These are phyloP conservation scores for Bretschneidera sinensis DNA, from an alignment of 345 rosid species.

Conservation along the genomic window DNA sequence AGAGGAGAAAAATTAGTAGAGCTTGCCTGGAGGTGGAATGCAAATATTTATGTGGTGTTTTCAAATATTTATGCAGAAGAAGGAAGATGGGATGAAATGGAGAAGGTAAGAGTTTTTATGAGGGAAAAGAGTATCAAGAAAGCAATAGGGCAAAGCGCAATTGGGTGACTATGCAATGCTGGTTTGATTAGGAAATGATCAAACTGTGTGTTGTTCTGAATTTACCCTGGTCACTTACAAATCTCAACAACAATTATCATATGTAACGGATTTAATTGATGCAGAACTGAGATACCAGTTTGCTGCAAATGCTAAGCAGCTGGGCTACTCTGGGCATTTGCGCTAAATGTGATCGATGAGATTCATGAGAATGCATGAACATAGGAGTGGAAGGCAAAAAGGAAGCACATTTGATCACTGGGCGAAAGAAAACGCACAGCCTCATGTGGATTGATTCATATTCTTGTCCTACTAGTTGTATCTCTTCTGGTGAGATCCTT, in stretches of 20 bases:
- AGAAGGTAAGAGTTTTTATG: conserved; percentile 37
- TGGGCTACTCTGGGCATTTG: background rate
- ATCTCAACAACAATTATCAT: background rate
- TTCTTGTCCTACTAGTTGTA: too few relatives aligned
- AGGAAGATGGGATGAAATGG: conserved; percentile 49
- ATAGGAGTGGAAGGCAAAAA: too few relatives aligned
- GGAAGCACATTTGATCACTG: too few relatives aligned
- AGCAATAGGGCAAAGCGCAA: conserved; percentile 27
- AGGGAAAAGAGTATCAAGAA: conserved; percentile 33
- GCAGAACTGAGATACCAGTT: background rate
- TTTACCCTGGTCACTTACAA: too few relatives aligned
- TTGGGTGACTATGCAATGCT: conserved; percentile 8
- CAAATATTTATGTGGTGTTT: conserved; percentile 45
- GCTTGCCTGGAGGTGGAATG: conserved; percentile 32
- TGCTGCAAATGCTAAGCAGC: background rate
- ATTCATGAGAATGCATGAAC: background rate
- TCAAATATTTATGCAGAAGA: conserved; percentile 49
- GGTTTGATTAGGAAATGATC: background rate
- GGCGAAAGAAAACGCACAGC: too few relatives aligned
- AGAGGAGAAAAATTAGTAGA: conserved; percentile 23
- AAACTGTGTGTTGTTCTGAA: background rate
- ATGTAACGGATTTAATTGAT: background rate
- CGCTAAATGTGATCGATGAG: background rate
- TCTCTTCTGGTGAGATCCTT: too few relatives aligned
- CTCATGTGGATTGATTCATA: too few relatives aligned